Conservation (phyloP, 2,329 filamentous ascomycete genomes). For the Penicillium thymicola region DNA sequence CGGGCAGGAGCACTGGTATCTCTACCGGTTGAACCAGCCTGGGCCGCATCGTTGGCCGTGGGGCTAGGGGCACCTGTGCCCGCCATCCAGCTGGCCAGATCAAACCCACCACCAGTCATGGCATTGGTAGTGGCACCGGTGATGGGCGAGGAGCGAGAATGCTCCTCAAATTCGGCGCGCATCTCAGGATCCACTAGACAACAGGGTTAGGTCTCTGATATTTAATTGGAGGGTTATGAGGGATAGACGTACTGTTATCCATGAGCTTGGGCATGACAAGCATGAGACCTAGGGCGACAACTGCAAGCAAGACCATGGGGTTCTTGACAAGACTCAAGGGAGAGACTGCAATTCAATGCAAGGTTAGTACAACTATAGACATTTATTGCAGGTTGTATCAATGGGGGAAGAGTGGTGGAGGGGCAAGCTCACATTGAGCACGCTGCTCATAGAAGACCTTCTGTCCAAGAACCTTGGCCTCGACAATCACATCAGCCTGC, state of each 20-base stretch:
- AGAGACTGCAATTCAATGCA: slow-evolving; percentile 55
- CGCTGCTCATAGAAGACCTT: slow-evolving; percentile 78
- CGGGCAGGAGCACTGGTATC: slow-evolving; percentile 25
- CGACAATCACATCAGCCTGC: slow-evolving; percentile 51
- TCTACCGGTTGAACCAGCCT: slow-evolving; percentile 26
- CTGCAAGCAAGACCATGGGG: slow-evolving; percentile 91
- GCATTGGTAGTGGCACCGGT: slow-evolving; percentile 57
- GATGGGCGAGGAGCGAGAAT: slow-evolving; percentile 73
- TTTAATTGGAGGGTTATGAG: background rate
- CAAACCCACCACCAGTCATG: slow-evolving; percentile 60
- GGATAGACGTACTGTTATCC: slow-evolving; percentile 77
- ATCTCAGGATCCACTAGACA: slow-evolving; percentile 89
- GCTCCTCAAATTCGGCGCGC: slow-evolving; percentile 85
- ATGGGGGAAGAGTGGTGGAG: background rate
- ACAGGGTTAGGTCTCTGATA: background rate
- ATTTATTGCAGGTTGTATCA: slow-evolving; percentile 1
- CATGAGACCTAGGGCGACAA: slow-evolving; percentile 78
- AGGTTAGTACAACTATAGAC: slow-evolving; percentile 3
- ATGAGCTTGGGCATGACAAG: slow-evolving; percentile 93
- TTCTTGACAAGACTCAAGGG: slow-evolving; percentile 82
- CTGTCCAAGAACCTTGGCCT: slow-evolving; percentile 58
- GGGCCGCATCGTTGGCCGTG: slow-evolving; percentile 19
- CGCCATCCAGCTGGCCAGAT: slow-evolving; percentile 67
- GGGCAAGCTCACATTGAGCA: slow-evolving; percentile 63
- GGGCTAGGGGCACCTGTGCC: slow-evolving; percentile 43